Evolutionary conservation across 352 stramenopile genomes (phyloP).

Genomic region (Globisporangium nunn): DNA sequence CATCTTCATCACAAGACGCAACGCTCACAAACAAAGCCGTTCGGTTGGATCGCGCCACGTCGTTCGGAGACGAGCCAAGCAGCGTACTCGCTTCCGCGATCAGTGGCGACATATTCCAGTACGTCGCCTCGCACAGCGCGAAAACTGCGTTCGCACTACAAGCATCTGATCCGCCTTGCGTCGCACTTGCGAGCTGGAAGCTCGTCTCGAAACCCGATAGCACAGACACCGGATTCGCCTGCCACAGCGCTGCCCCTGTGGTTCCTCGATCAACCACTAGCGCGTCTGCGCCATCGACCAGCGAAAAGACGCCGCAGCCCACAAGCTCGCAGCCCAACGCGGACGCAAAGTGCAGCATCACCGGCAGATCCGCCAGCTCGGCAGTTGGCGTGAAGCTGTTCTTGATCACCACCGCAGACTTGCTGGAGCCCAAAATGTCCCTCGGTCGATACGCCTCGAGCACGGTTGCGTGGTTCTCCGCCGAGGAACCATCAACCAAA

Average conservation of each 20-base stretch:
- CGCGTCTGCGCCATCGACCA: constrained; percentile 16
- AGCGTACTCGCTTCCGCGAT: constrained; percentile 25
- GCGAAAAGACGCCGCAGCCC: constrained; percentile 30
- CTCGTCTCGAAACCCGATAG: constrained; percentile 41
- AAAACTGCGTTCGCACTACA: constrained; percentile 14
- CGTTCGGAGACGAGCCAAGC: constrained; percentile 3
- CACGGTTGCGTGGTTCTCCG: constrained; percentile 70
- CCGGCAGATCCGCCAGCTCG: constrained; percentile 22
- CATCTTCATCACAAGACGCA: neutral
- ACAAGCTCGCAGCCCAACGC: constrained; percentile 34
- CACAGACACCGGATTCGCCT: constrained; percentile 23
- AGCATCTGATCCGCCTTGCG: constrained; percentile 4
- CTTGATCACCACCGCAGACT: constrained; percentile 1
- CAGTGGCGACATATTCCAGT: constrained; percentile 56
- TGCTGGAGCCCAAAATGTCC: constrained; percentile 3
- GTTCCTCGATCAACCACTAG: constrained; percentile 21
- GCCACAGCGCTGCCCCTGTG: constrained; percentile 44
- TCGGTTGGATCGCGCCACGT: constrained; percentile 12
- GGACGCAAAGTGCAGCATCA: constrained; percentile 32
- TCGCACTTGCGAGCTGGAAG: constrained; percentile 25
- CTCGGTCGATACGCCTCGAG: constrained; percentile 28
- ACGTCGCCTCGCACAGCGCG: constrained; percentile 58
- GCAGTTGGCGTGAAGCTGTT: constrained; percentile 24
- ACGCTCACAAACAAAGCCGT: constrained; percentile 36
- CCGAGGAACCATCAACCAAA: constrained; percentile 55